Evolutionary conservation across 2,329 filamentous ascomycete genomes (phyloP).

Genomic region (Cercospora citrullina): DNA sequence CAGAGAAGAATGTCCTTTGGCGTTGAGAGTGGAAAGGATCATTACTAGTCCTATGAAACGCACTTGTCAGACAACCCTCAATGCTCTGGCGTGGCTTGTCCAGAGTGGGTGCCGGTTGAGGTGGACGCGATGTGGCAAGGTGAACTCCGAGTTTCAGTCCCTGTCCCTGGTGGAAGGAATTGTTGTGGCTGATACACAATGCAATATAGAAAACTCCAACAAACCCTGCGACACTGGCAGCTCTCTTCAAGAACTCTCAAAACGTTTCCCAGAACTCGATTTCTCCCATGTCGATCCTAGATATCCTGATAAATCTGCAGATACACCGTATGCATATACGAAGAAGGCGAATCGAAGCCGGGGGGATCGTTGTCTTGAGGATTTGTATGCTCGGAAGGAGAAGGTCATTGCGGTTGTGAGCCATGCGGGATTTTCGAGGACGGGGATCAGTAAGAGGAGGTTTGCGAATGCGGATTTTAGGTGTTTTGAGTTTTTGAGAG

Average conservation of each 20-base stretch:
- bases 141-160: conserved; percentile 34
- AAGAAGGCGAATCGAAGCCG: conserved; percentile 56
- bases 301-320: conserved; percentile 63
- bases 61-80: conserved; percentile 63
- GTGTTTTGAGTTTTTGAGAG: conserved; percentile 22
- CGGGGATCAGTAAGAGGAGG: conserved; percentile 18
- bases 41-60: conserved; percentile 65
- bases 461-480: conserved; percentile 29
- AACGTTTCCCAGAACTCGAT: conserved; percentile 58
- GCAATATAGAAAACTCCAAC: conserved; percentile 44
- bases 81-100: conserved; percentile 60
- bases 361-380: conserved; percentile 53
- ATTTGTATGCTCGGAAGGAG: conserved; percentile 57
- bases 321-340: conserved; percentile 55
- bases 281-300: conserved; percentile 59
- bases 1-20: conserved; percentile 40
- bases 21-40: conserved; percentile 54
- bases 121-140: conserved; percentile 64
- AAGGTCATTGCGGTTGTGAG: conserved; percentile 62
- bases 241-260: conserved; percentile 45
- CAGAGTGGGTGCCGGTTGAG: conserved; percentile 54
- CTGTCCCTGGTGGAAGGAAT: conserved; percentile 38
- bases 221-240: conserved; percentile 64
- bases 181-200: background rate
- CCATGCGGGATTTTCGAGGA: conserved; percentile 27